Base-by-base conservation (phyloP, 257 asterid genomes). In the Solanum neorickii region DNA sequence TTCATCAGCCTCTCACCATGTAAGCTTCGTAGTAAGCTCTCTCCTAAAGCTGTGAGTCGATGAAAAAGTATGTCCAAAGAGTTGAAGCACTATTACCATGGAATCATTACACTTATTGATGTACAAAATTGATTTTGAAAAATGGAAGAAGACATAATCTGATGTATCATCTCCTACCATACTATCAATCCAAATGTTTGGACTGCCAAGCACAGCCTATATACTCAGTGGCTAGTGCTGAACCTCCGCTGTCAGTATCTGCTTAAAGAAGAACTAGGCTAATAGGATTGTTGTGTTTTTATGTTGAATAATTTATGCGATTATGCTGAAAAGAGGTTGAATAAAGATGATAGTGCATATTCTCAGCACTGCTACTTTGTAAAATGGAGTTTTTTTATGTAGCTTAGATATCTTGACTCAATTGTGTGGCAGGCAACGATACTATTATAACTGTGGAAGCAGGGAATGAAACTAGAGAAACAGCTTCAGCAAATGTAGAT, bases 381-480 rank as follows among this genome's bases (percentile, higher is more conserved):
- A 10, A 80, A 80, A 80, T n/a, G 0, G 12, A 29, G 68, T 80
- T 80, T 80, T 80, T 80, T 80, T 29, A 10, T 47, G 85, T 82
- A 31, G 69, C 85, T 82, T 29, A 29, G 37, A 29, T 82, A 31
- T 82, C 85, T 82, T 49, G 69, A 49, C 12, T 29, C 69, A 31
- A 20, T 49, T 82, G 69, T 47, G 85, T 87, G 86, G 91, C 98
- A 96, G 98, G 92, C 89, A 91, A 87, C 72, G 93, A 94, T 75
- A 90, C 96, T 1, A 88, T 91, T 86, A 91, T 96, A 87, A 91
- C 88, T 23, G 91, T 95, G 78, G 95, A 90, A 86, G 82, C 90
- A 77, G 93, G 77, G 87, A 87, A 87, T 18, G 90, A 16, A 77
- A 56, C 86, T 46, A 42, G 60, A 62, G 92, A 87, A 88, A 60